A percentile compares a stretch with the other conserved stretches of the same genome.
Conservation (phyloP, 192 early-diverging fungal species). For the Coemansia sp. region DNA sequence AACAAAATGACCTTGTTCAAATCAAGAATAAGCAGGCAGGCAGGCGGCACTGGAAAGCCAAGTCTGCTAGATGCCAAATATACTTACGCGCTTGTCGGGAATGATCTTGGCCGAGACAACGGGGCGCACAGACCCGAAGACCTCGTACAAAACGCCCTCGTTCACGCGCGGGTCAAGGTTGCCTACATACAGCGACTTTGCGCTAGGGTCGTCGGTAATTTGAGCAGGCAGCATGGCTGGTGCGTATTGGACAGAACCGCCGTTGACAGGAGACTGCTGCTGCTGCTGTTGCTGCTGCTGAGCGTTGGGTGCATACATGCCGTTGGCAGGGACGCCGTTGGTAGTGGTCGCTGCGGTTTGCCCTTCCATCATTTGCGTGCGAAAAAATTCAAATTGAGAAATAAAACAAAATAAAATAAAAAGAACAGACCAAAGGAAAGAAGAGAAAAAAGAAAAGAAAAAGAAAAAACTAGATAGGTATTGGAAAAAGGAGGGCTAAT, state of each 20-base stretch:
- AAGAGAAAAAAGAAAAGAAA: conserved; percentile 16
- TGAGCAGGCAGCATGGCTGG: conserved; percentile 15
- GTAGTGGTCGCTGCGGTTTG: conserved; percentile 16
- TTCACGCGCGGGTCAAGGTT: conserved; percentile 81
- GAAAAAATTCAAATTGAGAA: not conserved
- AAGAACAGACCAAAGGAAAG: conserved; percentile 17
- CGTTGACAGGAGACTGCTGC: conserved; percentile 25
- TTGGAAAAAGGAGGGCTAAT: conserved; percentile 9
- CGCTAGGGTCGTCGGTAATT: conserved; percentile 34
- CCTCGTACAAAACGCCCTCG: conserved; percentile 67
- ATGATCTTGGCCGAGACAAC: conserved; percentile 78
- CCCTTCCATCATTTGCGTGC: conserved; percentile 44
- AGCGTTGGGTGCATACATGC: conserved; percentile 21
- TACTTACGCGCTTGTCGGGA: conserved; percentile 64
- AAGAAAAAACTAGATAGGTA: conserved; percentile 14
- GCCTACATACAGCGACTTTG: conserved; percentile 76
- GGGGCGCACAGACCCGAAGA: conserved; percentile 66
- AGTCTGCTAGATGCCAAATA: no score
- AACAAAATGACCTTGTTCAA: no score
- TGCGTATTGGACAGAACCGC: conserved; percentile 35
- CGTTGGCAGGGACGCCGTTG: conserved; percentile 26
- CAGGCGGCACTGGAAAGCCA: no score
- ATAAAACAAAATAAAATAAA: conserved; percentile 10
- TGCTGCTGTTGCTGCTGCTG: conserved; percentile 35
- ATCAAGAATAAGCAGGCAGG: not conserved